Evolutionary conservation across 768 basidiomycete species (phyloP).

Genomic region (Agaricus blazei): DNA sequence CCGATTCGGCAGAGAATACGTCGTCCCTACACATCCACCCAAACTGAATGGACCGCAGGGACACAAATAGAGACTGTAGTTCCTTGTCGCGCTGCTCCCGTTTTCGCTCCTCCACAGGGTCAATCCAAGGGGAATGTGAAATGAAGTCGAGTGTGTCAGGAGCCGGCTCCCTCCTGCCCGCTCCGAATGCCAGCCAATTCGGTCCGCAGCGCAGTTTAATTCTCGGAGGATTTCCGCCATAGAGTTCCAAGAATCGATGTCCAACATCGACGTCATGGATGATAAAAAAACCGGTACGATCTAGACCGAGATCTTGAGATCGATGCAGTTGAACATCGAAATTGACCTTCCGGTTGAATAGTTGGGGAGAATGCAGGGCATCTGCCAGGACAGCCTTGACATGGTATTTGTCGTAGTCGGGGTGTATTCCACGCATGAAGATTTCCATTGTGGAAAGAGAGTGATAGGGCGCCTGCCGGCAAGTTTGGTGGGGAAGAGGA

Average conservation of each 20-base stretch:
- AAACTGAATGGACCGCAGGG: conserved; percentile 41
- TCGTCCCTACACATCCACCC: conserved; percentile 56
- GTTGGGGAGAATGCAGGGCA: conserved; percentile 40
- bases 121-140: conserved; percentile 29
- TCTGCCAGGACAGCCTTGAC: conserved; percentile 32
- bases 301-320: conserved; percentile 21
- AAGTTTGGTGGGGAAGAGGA: neutral
- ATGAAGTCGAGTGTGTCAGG: conserved; percentile 33
- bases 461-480: neutral
- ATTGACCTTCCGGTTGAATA: conserved; percentile 33
- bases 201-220: conserved; percentile 17
- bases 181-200: conserved; percentile 26
- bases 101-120: conserved; percentile 30
- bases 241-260: conserved; percentile 33
- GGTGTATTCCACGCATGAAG: conserved; percentile 31
- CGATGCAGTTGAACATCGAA: conserved; percentile 47
- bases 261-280: conserved; percentile 40
- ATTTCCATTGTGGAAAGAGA: conserved; percentile 27
- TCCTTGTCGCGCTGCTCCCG: conserved; percentile 24
- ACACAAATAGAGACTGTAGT: conserved; percentile 23
- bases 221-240: neutral
- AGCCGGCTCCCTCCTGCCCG: conserved; percentile 19
- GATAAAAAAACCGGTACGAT: conserved; percentile 41
- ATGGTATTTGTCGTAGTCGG: conserved; percentile 20
- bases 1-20: conserved; percentile 46